These are phyloP conservation scores for Penicillium sp. DNA, from an alignment of 2,329 filamentous ascomycete genomes.

Conservation along the genomic window DNA sequence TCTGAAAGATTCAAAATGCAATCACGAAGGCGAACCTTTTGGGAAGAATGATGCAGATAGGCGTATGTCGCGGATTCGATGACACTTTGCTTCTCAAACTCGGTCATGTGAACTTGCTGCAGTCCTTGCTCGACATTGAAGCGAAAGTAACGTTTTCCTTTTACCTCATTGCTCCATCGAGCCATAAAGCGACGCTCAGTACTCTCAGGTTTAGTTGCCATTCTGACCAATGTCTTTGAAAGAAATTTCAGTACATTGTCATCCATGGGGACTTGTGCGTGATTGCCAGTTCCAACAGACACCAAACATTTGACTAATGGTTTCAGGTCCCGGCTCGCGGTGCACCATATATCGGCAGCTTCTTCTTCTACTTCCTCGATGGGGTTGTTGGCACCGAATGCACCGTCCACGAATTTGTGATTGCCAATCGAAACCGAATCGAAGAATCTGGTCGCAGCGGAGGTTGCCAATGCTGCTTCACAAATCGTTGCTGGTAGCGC, in stretches of 20 bases:
- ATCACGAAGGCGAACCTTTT: slow-evolving; percentile 6
- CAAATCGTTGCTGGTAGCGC: slow-evolving; percentile 41
- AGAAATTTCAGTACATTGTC: slow-evolving; percentile 17
- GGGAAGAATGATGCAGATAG: slow-evolving; percentile 12
- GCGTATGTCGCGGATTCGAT: slow-evolving; percentile 17
- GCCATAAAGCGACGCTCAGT: slow-evolving; percentile 18
- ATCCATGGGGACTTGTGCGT: slow-evolving; percentile 2
- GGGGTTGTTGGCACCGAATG: slow-evolving; percentile 38
- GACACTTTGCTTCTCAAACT: slow-evolving; percentile 24
- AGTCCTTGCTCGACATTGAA: slow-evolving; percentile 43
- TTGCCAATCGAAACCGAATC: slow-evolving; percentile 16
- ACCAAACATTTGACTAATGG: slow-evolving; percentile 24
- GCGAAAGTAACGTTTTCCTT: slow-evolving; percentile 30
- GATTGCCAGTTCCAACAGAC: slow-evolving; percentile 26
- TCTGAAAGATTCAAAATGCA: slow-evolving; percentile 9
- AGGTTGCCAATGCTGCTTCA: slow-evolving; percentile 54
- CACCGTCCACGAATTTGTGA: slow-evolving; percentile 35
- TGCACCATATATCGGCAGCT: slow-evolving; percentile 22
- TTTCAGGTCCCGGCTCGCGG: slow-evolving; percentile 11
- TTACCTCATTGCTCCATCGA: slow-evolving; percentile 14
- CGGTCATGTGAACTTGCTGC: slow-evolving; percentile 36
- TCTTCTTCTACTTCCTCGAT: slow-evolving; percentile 34
- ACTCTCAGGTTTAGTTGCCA: slow-evolving; percentile 17
- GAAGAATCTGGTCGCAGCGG: slow-evolving; percentile 47
- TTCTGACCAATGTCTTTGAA: slow-evolving; percentile 18